phyloP scores from a whole-genome alignment of 495 filamentous ascomycete genomes.

The Viridothelium virens region DNA sequence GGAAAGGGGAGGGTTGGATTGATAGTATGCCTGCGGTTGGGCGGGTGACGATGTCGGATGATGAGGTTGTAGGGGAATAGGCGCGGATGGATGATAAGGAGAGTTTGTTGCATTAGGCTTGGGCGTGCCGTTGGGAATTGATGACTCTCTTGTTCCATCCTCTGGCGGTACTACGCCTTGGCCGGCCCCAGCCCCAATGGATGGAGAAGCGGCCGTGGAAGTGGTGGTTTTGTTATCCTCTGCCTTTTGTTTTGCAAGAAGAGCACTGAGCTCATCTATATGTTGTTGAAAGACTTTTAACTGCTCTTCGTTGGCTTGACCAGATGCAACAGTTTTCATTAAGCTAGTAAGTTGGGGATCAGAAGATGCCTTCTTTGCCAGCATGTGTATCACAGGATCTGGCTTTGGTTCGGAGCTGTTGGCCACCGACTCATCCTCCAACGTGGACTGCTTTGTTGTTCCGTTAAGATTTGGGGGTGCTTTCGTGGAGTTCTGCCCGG shows the following conservation, averaged over 20 bases:
- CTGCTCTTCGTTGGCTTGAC: slow-evolving; percentile 70
- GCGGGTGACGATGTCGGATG: slow-evolving; percentile 15
- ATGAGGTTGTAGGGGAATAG: slow-evolving; percentile 17
- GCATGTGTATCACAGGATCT: slow-evolving; percentile 91
- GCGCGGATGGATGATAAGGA: slow-evolving; percentile 13
- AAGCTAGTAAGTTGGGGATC: slow-evolving; percentile 87
- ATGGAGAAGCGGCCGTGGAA: slow-evolving; percentile 16
- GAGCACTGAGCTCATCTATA: slow-evolving; percentile 77
- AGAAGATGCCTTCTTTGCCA: slow-evolving; percentile 77
- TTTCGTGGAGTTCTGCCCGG: slow-evolving; percentile 21
- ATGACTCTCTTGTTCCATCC: slow-evolving; percentile 13
- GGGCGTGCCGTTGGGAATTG: slow-evolving; percentile 16
- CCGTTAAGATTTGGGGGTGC: slow-evolving; percentile 17
- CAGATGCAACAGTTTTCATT: slow-evolving; percentile 90
- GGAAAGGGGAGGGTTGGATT: neutral
- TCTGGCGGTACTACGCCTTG: slow-evolving; percentile 17
- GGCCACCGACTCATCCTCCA: neutral
- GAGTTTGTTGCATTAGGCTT: slow-evolving; percentile 16
- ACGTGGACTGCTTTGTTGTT: neutral
- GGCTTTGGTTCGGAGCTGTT: slow-evolving; percentile 40
- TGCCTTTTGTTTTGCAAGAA: slow-evolving; percentile 41
- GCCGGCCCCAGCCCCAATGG: slow-evolving; percentile 8
- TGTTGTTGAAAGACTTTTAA: slow-evolving; percentile 83
- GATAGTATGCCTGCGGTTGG: slow-evolving; percentile 21
- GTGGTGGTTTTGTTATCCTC: slow-evolving; percentile 13